Evolutionary conservation across 2,329 filamentous ascomycete genomes (phyloP), one percentile per base, ranked within the genome.

Genomic region (Aspergillus glaucus): DNA sequence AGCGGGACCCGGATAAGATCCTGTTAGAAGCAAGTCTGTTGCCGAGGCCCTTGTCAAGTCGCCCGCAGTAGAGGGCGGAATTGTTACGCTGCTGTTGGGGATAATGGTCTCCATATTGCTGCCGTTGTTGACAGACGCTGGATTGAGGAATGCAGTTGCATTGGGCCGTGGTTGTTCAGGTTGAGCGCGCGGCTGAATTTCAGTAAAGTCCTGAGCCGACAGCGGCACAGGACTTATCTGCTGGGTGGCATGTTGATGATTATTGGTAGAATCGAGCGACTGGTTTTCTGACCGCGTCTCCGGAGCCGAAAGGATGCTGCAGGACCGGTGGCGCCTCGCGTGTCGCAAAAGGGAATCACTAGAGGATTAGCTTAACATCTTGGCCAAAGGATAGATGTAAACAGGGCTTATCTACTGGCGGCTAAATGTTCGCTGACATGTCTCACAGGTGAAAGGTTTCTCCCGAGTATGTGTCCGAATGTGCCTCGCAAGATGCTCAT

Each of bases 391-490:
- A 21, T 21, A 21, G 3, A 21, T 21, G 21, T 21, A 21, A 21
- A 21, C 21, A 21, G 21, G 21, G 21, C 21, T 21, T 21, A 21
- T 21, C 21, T 21, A 21, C 21, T 62, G 50, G 42, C 62, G 57
- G 48, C 53, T 57, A 44, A 62, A 65, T 3, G 48, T 26, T 42
- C 63, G 62, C 3, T 47, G 43, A 47, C 62, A 65, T 1, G 51
- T 43, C 22, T 45, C 44, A 45, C 62, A 65, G 14, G 26, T 28
- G 45, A 66, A 66, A 1, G 64, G 64, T 48, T 61, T 66, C 46
- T 66, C 63, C 40, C 61, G 63, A 1, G 62, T 66, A 42, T 66
- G 64, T 30, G 58, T 58, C 26, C 62, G 54, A n/a, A 64, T 56
- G 50, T 66, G 64, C 19, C 64, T 55, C 26, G 62, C 54, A 8